A percentile compares a stretch with the other conserved stretches of the same genome.
These are phyloP conservation scores for Populus alba DNA, from an alignment of 345 rosid species.

Conservation along the genomic window DNA sequence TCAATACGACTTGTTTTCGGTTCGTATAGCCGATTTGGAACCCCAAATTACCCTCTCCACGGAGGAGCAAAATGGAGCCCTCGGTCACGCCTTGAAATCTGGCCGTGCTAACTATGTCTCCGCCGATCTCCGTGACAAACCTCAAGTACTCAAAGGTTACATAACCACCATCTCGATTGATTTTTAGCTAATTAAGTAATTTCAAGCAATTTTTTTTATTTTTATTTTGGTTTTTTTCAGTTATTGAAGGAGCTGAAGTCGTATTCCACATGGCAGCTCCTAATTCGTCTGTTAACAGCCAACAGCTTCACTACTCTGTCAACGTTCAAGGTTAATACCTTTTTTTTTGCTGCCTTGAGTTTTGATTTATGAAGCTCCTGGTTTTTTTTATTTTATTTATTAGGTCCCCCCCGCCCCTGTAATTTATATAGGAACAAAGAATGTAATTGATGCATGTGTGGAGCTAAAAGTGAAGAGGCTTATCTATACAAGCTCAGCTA, in stretches of 20 bases:
- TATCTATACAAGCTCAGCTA: constrained; percentile 91
- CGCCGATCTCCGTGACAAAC: constrained; percentile 70
- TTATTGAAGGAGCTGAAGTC: constrained; percentile 68
- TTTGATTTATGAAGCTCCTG: not conserved
- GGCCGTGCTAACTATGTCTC: constrained; percentile 59
- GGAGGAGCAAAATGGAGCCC: constrained; percentile 58
- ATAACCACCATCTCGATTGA: not conserved
- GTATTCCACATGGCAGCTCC: constrained; percentile 99
- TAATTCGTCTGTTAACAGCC: constrained; percentile 74
- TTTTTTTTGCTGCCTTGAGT: not conserved
- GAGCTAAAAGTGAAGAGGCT: constrained; percentile 77
- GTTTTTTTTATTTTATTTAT: not conserved
- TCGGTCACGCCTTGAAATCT: constrained; percentile 66
- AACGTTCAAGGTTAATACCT: constrained; percentile 65
- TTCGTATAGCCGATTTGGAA: constrained; percentile 76
- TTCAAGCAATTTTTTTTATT: not conserved
- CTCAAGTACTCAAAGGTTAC: constrained; percentile 72
- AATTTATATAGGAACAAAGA: constrained; percentile 58
- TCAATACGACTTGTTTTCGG: constrained; percentile 42
- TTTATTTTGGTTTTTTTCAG: constrained; percentile 34
- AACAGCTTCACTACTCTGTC: constrained; percentile 80
- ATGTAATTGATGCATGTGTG: constrained; percentile 78
- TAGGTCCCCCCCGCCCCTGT: not conserved
- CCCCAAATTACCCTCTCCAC: constrained; percentile 47
- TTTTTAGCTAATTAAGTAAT: not conserved